phyloP scores from a whole-genome alignment of 2,329 filamentous ascomycete genomes.

The Berkeleyomyces rouxiae region DNA sequence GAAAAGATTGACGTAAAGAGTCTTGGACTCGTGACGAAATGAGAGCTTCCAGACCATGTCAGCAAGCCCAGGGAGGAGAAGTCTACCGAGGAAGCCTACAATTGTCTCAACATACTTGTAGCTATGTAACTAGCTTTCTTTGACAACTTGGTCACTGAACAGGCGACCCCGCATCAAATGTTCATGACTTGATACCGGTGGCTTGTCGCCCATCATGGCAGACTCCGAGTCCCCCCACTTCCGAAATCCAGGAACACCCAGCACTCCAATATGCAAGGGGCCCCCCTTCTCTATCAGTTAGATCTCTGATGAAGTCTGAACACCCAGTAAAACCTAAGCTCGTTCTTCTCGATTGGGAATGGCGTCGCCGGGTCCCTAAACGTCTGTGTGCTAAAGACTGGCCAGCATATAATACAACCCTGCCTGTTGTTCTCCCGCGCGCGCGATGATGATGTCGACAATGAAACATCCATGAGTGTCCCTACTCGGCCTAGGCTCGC shows the following conservation, averaged over 20 bases:
- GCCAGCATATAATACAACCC: background rate
- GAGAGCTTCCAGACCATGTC: too few species aligned
- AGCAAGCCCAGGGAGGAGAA: too few species aligned
- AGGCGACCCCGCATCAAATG: too few species aligned
- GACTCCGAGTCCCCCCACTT: background rate
- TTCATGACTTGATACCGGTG: background rate
- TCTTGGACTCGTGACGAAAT: too few species aligned
- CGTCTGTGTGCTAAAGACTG: background rate
- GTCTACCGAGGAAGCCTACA: too few species aligned
- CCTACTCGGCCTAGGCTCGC: background rate
- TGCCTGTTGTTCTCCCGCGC: background rate
- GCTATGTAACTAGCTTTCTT: background rate
- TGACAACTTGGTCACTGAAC: too few species aligned
- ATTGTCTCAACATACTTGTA: too few species aligned
- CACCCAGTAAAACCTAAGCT: background rate
- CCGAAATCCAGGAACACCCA: background rate
- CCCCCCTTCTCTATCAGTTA: background rate
- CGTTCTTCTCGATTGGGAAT: slow-evolving; percentile 1
- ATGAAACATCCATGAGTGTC: background rate
- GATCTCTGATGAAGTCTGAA: background rate
- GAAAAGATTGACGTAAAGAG: too few species aligned
- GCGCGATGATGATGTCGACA: background rate
- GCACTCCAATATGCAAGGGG: background rate
- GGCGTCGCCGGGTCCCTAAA: background rate
- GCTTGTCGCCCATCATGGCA: background rate